Evolutionary conservation across 208 protist species (phyloP).

Genomic region (Leishmania tropica): DNA sequence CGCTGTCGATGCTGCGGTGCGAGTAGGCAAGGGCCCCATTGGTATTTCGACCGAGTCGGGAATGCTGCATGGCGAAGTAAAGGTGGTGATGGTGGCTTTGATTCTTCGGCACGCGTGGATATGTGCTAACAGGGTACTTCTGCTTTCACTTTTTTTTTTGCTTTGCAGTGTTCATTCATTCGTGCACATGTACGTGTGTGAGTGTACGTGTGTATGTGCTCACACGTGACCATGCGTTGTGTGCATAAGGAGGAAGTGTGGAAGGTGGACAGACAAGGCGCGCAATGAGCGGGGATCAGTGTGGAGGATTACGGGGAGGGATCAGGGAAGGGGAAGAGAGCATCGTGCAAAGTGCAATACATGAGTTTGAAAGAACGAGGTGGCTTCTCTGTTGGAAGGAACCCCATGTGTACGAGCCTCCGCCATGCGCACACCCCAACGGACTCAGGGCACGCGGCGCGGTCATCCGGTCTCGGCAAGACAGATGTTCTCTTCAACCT

Average conservation of each 20-base stretch:
- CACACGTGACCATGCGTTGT: background rate
- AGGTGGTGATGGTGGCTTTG: too few relatives aligned
- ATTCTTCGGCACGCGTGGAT: background rate
- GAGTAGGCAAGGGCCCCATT: slow-evolving; percentile 57
- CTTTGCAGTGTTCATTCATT: background rate
- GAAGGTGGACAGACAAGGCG: background rate
- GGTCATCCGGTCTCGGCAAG: background rate
- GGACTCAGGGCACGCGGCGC: background rate
- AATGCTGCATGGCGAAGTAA: slow-evolving; percentile 26
- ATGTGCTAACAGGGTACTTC: background rate
- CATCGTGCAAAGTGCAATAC: background rate
- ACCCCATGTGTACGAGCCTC: background rate
- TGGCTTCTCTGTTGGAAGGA: background rate
- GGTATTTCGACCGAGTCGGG: slow-evolving; percentile 9
- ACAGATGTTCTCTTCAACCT: background rate
- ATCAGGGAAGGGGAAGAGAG: background rate
- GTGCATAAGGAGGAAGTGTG: background rate
- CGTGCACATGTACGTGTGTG: background rate
- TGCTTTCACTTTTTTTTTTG: background rate
- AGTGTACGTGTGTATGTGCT: background rate
- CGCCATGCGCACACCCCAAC: background rate
- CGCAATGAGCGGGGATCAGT: background rate
- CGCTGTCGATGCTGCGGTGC: slow-evolving; percentile 24
- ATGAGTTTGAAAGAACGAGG: background rate
- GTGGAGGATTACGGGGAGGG: background rate